Evolutionary conservation across 2,329 filamentous ascomycete species (phyloP).

Genomic region (Pseudogymnoascus sp.): DNA sequence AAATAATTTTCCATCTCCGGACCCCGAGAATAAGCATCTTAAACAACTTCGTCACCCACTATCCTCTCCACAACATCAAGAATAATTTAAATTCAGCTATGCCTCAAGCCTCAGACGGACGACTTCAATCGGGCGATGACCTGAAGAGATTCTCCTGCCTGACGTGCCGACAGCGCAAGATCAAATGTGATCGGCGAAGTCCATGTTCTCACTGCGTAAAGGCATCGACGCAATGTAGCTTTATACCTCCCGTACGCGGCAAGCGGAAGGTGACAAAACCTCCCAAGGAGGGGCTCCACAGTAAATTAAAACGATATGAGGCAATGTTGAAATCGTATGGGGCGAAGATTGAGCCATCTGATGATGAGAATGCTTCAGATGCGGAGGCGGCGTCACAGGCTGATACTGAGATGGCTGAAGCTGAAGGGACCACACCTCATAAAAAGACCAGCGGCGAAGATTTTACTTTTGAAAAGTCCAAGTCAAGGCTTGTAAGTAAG

Average conservation of each 20-base stretch:
- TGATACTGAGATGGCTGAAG: slow-evolving; percentile 16
- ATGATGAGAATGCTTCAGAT: slow-evolving; percentile 18
- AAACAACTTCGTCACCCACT: not conserved
- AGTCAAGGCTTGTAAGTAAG: slow-evolving; percentile 20
- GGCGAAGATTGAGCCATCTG: slow-evolving; percentile 21
- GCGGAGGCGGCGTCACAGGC: slow-evolving; percentile 18
- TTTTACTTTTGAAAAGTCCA: slow-evolving; percentile 13
- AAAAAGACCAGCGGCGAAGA: slow-evolving; percentile 4
- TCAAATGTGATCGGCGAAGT: slow-evolving; percentile 35
- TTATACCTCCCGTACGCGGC: slow-evolving; percentile 23
- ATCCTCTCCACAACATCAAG: not conserved
- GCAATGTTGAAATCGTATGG: slow-evolving; percentile 17
- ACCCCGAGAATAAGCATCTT: slow-evolving; percentile 15
- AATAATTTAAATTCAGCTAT: not conserved
- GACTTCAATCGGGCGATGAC: slow-evolving; percentile 1
- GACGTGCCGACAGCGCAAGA: slow-evolving; percentile 34
- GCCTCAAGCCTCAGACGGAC: not conserved
- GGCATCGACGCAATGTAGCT: slow-evolving; percentile 32
- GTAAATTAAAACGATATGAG: slow-evolving; percentile 20
- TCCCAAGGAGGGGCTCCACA: slow-evolving; percentile 21
- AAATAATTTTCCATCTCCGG: slow-evolving; percentile 17
- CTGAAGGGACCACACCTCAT: slow-evolving; percentile 11
- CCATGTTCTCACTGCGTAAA: slow-evolving; percentile 41
- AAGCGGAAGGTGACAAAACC: slow-evolving; percentile 22
- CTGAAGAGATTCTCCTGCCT: slow-evolving; percentile 26